Evolutionary conservation across 1,284 basidiomycete species (phyloP).

Genomic region (Cryptococcus sp.): DNA sequence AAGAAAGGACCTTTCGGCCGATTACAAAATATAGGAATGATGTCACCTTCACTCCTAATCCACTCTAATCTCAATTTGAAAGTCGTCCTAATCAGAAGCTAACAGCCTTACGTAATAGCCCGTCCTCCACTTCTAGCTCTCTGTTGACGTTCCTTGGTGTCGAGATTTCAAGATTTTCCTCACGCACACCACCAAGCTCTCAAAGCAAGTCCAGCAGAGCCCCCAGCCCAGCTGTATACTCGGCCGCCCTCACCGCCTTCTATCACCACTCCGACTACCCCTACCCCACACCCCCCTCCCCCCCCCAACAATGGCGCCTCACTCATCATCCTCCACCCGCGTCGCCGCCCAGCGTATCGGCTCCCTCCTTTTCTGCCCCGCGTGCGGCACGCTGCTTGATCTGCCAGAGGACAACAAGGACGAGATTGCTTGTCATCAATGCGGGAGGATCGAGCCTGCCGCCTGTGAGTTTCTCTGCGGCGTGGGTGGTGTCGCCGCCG

Average conservation of each 20-base stretch:
- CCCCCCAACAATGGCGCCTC: background rate
- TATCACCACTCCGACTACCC: background rate
- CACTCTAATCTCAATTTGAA: no score
- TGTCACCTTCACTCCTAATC: no score
- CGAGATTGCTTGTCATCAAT: conserved; percentile 80
- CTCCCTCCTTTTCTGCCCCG: conserved; percentile 87
- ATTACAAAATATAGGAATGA: no score
- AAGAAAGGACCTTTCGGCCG: no score
- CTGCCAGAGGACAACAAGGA: conserved; percentile 75
- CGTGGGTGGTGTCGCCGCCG: no score
- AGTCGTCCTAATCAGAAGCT: no score
- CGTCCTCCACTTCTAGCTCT: no score
- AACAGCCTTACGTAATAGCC: no score
- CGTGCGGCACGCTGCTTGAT: conserved; percentile 84
- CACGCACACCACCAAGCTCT: no score
- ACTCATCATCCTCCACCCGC: conserved; percentile 3
- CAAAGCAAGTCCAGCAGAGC: background rate
- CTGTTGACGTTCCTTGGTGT: background rate
- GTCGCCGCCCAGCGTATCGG: conserved; percentile 53
- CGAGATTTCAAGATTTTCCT: background rate
- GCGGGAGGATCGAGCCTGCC: conserved; percentile 78
- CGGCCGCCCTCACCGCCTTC: background rate
- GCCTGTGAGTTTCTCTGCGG: conserved; percentile 65
- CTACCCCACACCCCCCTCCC: background rate
- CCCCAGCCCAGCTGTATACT: background rate